Evolutionary conservation across 2,329 filamentous ascomycete species (phyloP), one percentile per base, ranked within the genome.

Genomic region (Lasiodiplodia theobromae): DNA sequence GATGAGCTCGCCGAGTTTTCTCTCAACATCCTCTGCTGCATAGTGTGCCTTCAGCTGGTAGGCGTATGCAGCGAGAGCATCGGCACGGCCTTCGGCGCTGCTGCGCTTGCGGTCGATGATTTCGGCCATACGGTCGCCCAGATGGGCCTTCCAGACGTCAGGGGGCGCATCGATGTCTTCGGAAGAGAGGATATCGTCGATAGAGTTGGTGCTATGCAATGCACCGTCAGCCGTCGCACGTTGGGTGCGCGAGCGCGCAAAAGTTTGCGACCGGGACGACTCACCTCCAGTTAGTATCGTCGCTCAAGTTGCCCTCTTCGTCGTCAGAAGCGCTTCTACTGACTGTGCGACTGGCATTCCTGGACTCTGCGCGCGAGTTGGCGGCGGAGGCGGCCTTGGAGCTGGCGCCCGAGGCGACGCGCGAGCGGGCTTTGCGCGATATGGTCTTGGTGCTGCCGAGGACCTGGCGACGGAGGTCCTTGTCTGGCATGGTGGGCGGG

Each of bases 51-150:
- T 92, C 64, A 94, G 78, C 23, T 92, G 84, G 64, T 89, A 86
- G 51, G 86, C 85, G 77, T 90, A 93, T 1, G 83, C 84, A 54
- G 82, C 82, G 60, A 94, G 82, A 37, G 86, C 86, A 51, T 87
- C 84, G 74, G 93, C 91, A 65, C 93, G 88, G 25, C 89, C 88
- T 71, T 92, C 87, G 28, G 86, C 87, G 72, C 89, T 93, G 79
- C 90, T 93, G 72, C 91, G 89, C 84, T 96, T 97, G 74, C 92
- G 89, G 73, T 92, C 88, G 67, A 91, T 84, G 34, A 97, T 87
- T 72, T 92, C 89, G 58, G 90, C 85, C 71, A 96, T 89, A 69
- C 90, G 87, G 70, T 89, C 86, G 34, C 85, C 83, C 40, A 94
- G 81, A 68, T 88, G 86, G 18, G 87, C 81, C 56, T 88, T 86